Percentiles rank a stretch among this genome's conserved stretches.
These are phyloP conservation scores for Trametes cubensis DNA, from an alignment of 768 basidiomycete species.

Conservation along the genomic window DNA sequence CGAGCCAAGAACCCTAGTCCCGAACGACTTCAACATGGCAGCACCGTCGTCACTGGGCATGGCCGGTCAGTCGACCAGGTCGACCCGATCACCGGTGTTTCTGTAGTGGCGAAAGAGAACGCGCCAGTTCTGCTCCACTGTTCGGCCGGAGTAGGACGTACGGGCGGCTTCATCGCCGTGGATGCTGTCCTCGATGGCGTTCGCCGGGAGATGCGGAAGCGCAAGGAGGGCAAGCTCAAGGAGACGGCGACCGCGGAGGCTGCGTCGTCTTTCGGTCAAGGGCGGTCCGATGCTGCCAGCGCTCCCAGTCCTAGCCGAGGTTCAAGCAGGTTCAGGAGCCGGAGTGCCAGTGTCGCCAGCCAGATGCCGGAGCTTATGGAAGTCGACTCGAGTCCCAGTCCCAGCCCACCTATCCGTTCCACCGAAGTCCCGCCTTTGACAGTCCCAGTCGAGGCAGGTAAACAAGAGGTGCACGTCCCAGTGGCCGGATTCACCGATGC, in stretches of 20 bases:
- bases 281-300: constrained; percentile 9
- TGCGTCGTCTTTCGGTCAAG: constrained; percentile 9
- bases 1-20: constrained; percentile 1
- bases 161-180: constrained; percentile 90
- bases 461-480: constrained; percentile 28
- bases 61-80: constrained; percentile 37
- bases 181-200: constrained; percentile 84
- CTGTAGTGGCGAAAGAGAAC: constrained; percentile 52
- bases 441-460: constrained; percentile 23
- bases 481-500: constrained; percentile 28
- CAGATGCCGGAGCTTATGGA: constrained; percentile 24
- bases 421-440: constrained; percentile 23
- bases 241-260: constrained; percentile 17
- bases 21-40: background rate
- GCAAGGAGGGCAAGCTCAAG: constrained; percentile 29
- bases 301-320: constrained; percentile 29
- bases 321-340: constrained; percentile 7
- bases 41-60: background rate
- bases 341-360: constrained; percentile 22
- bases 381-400: constrained; percentile 22
- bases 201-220: constrained; percentile 54
- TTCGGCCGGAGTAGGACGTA: constrained; percentile 93
- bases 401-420: background rate
- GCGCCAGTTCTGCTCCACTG: constrained; percentile 82
- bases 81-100: constrained; percentile 59